A percentile compares a stretch with the other conserved stretches of the same genome.
These are phyloP conservation scores for Zygotorulaspora florentina DNA, from an alignment of 805 yeast species.

Conservation along the genomic window DNA sequence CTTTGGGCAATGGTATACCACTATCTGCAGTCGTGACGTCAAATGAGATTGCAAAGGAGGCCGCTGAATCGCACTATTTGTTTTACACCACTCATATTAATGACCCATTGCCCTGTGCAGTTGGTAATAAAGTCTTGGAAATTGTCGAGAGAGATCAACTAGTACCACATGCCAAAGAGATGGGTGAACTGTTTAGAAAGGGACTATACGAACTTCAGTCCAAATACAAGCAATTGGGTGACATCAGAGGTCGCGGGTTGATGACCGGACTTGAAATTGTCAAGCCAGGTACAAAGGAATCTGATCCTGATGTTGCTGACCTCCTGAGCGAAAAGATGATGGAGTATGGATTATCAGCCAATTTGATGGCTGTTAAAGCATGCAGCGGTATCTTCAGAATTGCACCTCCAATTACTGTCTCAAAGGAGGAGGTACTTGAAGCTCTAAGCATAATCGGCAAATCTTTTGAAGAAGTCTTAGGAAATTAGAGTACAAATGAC, in stretches of 20 bases:
- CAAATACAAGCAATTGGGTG: conserved; percentile 16
- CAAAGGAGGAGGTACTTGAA: conserved; percentile 19
- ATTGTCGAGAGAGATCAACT: conserved; percentile 29
- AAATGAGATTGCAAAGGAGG: conserved; percentile 22
- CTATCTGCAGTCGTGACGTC: conserved; percentile 33
- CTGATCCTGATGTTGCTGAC: conserved; percentile 12
- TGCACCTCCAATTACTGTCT: conserved; percentile 31
- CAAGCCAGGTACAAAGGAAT: conserved; percentile 16
- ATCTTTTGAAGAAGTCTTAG: conserved; percentile 14
- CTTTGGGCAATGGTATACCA: conserved; percentile 35
- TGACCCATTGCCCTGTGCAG: conserved; percentile 32
- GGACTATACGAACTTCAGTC: conserved; percentile 15
- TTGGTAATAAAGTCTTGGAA: conserved; percentile 31
- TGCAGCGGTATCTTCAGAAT: conserved; percentile 24
- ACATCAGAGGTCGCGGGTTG: conserved; percentile 25
- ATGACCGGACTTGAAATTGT: conserved; percentile 23
- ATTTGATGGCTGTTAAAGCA: conserved; percentile 25
- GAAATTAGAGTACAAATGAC: no score
- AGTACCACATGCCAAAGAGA: conserved; percentile 23
- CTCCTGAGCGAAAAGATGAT: conserved; percentile 17
- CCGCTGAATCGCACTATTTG: conserved; percentile 21
- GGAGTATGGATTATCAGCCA: conserved; percentile 27
- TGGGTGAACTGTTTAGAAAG: conserved; percentile 28
- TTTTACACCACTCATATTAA: conserved; percentile 33
- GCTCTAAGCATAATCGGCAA: conserved; percentile 18